Conservation (phyloP, 164 flowering plant genomes). For the Hamamelis virginiana region DNA sequence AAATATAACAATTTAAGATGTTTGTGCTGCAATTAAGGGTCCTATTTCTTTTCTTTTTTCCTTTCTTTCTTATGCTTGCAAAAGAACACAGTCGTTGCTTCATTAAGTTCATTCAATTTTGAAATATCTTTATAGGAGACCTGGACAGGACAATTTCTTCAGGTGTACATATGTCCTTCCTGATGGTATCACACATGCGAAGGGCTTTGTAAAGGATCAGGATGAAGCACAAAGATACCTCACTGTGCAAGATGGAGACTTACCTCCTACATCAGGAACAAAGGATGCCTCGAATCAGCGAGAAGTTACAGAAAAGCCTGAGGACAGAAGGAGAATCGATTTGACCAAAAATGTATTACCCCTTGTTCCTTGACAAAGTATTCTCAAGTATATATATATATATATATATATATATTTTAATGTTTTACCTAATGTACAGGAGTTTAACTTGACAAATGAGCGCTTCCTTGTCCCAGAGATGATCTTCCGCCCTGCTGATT, state of each 20-base stretch:
- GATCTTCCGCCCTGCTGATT: conserved; percentile 94
- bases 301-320: conserved; percentile 38
- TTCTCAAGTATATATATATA: background rate
- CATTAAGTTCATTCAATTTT: background rate
- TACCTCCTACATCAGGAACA: conserved; percentile 13
- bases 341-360: conserved; percentile 65
- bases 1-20: background rate
- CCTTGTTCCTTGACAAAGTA: background rate
- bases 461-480: conserved; percentile 97
- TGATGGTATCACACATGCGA: conserved; percentile 80
- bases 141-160: conserved; percentile 65
- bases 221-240: conserved; percentile 66
- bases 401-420: background rate
- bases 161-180: conserved; percentile 90
- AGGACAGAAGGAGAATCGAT: conserved; percentile 60
- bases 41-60: too few species aligned
- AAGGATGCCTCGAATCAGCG: conserved; percentile 25
- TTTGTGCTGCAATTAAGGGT: background rate
- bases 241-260: conserved; percentile 28
- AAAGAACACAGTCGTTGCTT: background rate
- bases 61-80: background rate
- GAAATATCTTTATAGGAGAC: conserved; percentile 44
- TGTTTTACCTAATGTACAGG: conserved; percentile 45
- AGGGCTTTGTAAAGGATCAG: conserved; percentile 79
- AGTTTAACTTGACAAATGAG: conserved; percentile 86